Percentiles rank a stretch among this genome's conserved stretches.
Evolutionary conservation across 768 basidiomycete genomes (phyloP).

Genomic region (Tremella yokohamensis): DNA sequence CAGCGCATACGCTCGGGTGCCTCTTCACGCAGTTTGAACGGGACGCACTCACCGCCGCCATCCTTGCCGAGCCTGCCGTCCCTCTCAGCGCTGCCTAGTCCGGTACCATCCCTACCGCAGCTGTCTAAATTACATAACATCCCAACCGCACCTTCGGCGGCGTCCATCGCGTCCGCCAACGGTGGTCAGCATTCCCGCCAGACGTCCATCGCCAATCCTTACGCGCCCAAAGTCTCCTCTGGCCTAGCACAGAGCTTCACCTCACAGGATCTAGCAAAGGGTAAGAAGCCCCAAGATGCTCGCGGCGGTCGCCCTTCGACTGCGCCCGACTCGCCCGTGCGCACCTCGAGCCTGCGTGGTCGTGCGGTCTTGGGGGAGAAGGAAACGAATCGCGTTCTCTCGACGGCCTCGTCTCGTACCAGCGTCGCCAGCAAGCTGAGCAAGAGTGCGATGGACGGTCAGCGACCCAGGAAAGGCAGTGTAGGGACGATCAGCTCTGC

Average conservation of each 20-base stretch:
- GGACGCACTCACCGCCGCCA: neutral
- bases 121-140: neutral
- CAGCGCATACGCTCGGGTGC: neutral
- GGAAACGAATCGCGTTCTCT: too few relatives aligned
- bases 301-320: too few relatives aligned
- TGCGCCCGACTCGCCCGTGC: too few relatives aligned
- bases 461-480: too few relatives aligned
- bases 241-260: conserved; percentile 1
- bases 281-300: neutral
- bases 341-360: too few relatives aligned
- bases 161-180: neutral
- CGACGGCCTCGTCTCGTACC: too few relatives aligned
- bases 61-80: neutral
- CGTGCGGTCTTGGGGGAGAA: too few relatives aligned
- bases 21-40: neutral
- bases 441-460: too few relatives aligned
- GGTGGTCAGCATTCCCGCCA: neutral
- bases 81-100: neutral
- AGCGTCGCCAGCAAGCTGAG: too few relatives aligned
- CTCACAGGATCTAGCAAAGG: neutral
- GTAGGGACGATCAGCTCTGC: too few relatives aligned
- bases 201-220: conserved; percentile 1
- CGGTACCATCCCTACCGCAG: neutral
- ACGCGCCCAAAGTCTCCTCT: neutral
- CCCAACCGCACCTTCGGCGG: neutral